A percentile compares a stretch with the other conserved stretches of the same genome.
Conservation (phyloP, 1,139 yeast genomes). For the Taphrina flavorubra region DNA sequence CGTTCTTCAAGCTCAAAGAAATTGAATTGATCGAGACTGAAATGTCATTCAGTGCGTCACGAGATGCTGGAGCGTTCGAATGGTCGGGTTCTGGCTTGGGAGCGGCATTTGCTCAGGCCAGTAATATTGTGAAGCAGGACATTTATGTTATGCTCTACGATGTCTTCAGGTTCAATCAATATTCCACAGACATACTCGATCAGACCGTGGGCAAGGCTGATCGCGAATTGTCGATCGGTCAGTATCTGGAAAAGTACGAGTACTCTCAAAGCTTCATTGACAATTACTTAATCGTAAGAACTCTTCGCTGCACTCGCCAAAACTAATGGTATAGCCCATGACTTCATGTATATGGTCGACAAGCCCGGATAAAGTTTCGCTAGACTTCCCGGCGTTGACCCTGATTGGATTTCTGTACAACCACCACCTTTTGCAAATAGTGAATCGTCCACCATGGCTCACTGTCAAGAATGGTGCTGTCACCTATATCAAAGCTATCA, state of each 20-base stretch:
- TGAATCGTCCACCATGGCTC: conserved; percentile 39
- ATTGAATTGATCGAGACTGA: conserved; percentile 25
- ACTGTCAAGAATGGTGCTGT: conserved; percentile 35
- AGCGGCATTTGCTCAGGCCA: conserved; percentile 25
- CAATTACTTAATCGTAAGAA: conserved; percentile 34
- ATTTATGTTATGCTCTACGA: conserved; percentile 32
- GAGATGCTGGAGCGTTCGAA: conserved; percentile 38
- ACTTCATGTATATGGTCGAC: conserved; percentile 40
- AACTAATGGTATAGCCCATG: conserved; percentile 24
- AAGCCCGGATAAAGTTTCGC: conserved; percentile 36
- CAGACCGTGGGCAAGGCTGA: conserved; percentile 10
- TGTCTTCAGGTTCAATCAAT: conserved; percentile 36
- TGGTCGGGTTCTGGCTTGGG: conserved; percentile 36
- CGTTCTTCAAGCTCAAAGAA: conserved; percentile 30
- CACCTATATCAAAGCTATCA: conserved; percentile 26
- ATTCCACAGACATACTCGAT: conserved; percentile 36
- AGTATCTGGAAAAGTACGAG: conserved; percentile 28
- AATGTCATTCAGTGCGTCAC: conserved; percentile 38
- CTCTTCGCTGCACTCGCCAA: neutral
- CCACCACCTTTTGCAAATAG: conserved; percentile 35
- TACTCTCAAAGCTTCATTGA: conserved; percentile 33
- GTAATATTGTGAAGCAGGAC: conserved; percentile 29
- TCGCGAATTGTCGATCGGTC: conserved; percentile 28
- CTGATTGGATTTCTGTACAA: conserved; percentile 38
- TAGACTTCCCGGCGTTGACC: conserved; percentile 36